These are phyloP conservation scores for Daldinia bambusicola DNA, from an alignment of 495 filamentous ascomycete genomes.

Conservation along the genomic window DNA sequence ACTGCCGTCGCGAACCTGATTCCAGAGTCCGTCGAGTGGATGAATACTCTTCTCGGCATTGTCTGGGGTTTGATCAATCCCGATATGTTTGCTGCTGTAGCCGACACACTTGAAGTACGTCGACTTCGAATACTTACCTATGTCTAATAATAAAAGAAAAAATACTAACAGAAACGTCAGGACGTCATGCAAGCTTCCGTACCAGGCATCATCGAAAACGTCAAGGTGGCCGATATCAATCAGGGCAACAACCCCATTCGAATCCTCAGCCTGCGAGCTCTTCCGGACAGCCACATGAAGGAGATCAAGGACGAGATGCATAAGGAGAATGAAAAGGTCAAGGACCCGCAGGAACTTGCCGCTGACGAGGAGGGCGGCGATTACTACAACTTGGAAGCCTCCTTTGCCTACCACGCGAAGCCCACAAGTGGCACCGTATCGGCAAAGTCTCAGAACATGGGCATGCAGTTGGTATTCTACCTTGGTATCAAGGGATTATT, in stretches of 20 bases:
- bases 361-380: slow-evolving; percentile 92
- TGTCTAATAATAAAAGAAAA: background rate
- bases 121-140: background rate
- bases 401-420: slow-evolving; percentile 90
- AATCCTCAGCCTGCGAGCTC: slow-evolving; percentile 86
- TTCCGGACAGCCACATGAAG: slow-evolving; percentile 82
- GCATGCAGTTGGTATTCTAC: slow-evolving; percentile 93
- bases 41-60: slow-evolving; percentile 84
- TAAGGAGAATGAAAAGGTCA: slow-evolving; percentile 78
- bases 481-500: slow-evolving; percentile 86
- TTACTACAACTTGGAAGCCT: slow-evolving; percentile 94
- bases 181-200: slow-evolving; percentile 98
- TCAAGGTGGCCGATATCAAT: slow-evolving; percentile 94
- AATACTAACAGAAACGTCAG: slow-evolving; percentile 57
- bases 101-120: slow-evolving; percentile 58
- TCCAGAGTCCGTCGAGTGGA: slow-evolving; percentile 91
- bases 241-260: slow-evolving; percentile 91
- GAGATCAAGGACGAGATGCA: slow-evolving; percentile 83
- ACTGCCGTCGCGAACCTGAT: slow-evolving; percentile 85
- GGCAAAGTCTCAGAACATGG: slow-evolving; percentile 91
- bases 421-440: slow-evolving; percentile 74
- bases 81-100: slow-evolving; percentile 82
- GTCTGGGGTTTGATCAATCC: slow-evolving; percentile 92
- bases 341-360: slow-evolving; percentile 86
- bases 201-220: slow-evolving; percentile 88